A percentile compares a stretch with the other conserved stretches of the same genome.
These are phyloP conservation scores for Leishmania tropica DNA, from an alignment of 208 protist genomes.

Conservation along the genomic window DNA sequence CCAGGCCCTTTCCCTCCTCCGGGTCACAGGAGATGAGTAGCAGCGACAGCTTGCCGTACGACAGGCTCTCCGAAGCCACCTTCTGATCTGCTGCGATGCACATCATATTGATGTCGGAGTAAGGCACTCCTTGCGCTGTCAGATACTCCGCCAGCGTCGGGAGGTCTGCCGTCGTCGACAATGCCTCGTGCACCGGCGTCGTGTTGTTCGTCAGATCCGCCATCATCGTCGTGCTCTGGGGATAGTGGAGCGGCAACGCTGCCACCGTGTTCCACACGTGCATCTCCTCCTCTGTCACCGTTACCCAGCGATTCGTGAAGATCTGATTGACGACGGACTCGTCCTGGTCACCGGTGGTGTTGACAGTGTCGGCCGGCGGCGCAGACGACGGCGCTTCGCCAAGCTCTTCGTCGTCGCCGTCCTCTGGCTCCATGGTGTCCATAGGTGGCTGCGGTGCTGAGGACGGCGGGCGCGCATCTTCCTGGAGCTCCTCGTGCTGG, in stretches of 20 bases:
- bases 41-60: slow-evolving; percentile 76
- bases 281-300: slow-evolving; percentile 62
- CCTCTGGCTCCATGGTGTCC: slow-evolving; percentile 9
- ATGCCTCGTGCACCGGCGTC: slow-evolving; percentile 18
- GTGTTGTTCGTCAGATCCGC: slow-evolving; percentile 36
- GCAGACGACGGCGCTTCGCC: slow-evolving; percentile 3
- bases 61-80: slow-evolving; percentile 60
- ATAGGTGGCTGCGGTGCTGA: not conserved
- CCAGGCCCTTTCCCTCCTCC: slow-evolving; percentile 31
- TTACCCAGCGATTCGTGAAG: slow-evolving; percentile 59
- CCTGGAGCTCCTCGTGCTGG: not conserved
- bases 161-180: slow-evolving; percentile 28
- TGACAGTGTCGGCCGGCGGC: slow-evolving; percentile 7
- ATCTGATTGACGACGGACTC: slow-evolving; percentile 48
- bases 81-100: slow-evolving; percentile 76
- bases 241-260: slow-evolving; percentile 59
- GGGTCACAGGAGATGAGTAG: slow-evolving; percentile 63
- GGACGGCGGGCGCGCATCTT: not conserved
- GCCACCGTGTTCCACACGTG: slow-evolving; percentile 65
- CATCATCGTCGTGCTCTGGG: slow-evolving; percentile 36
- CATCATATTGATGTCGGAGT: slow-evolving; percentile 66
- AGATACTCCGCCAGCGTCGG: slow-evolving; percentile 59
- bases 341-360: slow-evolving; percentile 26
- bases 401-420: slow-evolving; percentile 8
- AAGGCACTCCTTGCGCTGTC: slow-evolving; percentile 30